Base-by-base conservation (phyloP, 768 basidiomycete species). In the Suillus lakei region DNA sequence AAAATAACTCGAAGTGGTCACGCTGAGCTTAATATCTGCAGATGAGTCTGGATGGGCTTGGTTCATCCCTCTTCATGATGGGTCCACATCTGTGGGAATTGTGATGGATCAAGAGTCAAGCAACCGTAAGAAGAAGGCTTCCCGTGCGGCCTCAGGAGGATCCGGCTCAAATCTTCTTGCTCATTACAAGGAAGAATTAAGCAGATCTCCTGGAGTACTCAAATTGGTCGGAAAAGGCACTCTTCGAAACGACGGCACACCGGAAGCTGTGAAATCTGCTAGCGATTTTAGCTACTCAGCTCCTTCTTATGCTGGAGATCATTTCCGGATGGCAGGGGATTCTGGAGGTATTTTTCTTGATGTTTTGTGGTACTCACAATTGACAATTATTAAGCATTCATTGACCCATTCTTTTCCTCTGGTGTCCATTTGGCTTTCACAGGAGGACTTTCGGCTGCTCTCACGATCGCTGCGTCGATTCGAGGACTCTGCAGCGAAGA, bases 401-500 rank as follows among this genome's bases (percentile, higher is more conserved):
- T 89, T 59, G 87, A 88, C 71, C 87, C 87, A 0, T 88, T 88
- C 76, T 89, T 89, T 71, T 88, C 87, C 3, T 85, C 84, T 65
- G 87, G 87, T 1, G 79, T 89, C 23, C 87, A 89, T 67, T 80
- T 89, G 23, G 87, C 87, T 23, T 78, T 88, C 73, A 88, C 86
- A 18, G 86, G 85, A 16, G 86, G 83, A 0, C 78, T 89, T 30
- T 85, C 86, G 21, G 86, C 87, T 34, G 83, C 86, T 23, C 79
- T 84, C 39, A 84, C 85, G 0, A 82, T 89, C 44, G 85, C 85
- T 68, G 86, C 87, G 6, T 84, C 85, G 36, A 79, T 88, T 61
- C 80, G 84, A 41, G 78, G 80, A 0, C 76, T 86, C 64, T 84
- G 83, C 58, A 76, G 82, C 10, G 86, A 87, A 71, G 66, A 65